Evolutionary conservation across 768 basidiomycete species (phyloP).

Genomic region (Polyporus arcularius): DNA sequence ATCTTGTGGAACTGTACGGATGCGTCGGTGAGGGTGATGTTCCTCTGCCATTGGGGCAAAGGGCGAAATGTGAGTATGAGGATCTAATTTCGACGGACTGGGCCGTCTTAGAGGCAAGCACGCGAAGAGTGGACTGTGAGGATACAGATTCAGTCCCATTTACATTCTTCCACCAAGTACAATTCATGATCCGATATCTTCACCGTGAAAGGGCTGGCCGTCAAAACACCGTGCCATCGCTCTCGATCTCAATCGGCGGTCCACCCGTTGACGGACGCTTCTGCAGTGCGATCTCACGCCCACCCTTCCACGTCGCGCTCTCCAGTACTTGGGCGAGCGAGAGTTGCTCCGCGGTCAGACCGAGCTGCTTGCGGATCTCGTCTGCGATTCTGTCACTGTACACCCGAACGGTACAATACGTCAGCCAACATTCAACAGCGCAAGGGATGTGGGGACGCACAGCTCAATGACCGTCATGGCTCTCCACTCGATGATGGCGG

Average conservation of each 20-base stretch:
- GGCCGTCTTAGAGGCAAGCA: too few relatives aligned
- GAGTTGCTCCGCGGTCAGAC: constrained; percentile 52
- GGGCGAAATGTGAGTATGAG: too few relatives aligned
- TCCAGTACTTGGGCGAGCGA: constrained; percentile 88
- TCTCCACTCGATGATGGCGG: constrained; percentile 94
- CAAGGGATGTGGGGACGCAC: constrained; percentile 45
- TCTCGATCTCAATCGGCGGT: constrained; percentile 84
- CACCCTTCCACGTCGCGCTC: constrained; percentile 96
- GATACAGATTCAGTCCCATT: too few relatives aligned
- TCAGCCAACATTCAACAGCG: background rate
- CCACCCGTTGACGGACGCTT: constrained; percentile 75
- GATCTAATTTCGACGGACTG: too few relatives aligned
- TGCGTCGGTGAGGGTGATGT: too few relatives aligned
- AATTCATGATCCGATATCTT: too few relatives aligned
- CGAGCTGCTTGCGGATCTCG: constrained; percentile 62
- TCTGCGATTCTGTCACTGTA: constrained; percentile 78
- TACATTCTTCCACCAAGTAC: too few relatives aligned
- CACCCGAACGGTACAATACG: background rate
- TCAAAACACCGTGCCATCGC: constrained; percentile 82
- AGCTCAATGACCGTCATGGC: constrained; percentile 93
- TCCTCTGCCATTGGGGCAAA: too few relatives aligned
- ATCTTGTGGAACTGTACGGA: too few relatives aligned
- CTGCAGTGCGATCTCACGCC: constrained; percentile 85
- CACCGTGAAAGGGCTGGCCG: too few relatives aligned
- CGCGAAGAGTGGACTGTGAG: too few relatives aligned